Evolutionary conservation across 441 rosid genomes (phyloP).

Genomic region (Viola pubescens): DNA sequence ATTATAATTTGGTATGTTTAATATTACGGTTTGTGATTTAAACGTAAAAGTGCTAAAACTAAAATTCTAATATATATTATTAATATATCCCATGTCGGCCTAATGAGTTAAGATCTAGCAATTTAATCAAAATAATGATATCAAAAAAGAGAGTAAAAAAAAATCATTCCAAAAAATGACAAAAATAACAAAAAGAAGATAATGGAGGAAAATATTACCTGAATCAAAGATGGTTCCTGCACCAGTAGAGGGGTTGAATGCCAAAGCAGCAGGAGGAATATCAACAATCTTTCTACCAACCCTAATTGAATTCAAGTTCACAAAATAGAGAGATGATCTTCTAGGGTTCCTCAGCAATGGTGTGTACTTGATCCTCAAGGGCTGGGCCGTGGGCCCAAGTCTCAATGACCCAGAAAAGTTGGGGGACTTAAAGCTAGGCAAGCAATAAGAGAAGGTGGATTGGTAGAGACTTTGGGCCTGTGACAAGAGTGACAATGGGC

Average conservation of each 20-base stretch:
- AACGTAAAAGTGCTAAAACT: too few species aligned
- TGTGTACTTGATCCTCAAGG: conserved; percentile 61
- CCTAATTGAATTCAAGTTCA: conserved; percentile 56
- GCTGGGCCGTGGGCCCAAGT: conserved; percentile 74
- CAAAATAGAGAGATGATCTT: conserved; percentile 81
- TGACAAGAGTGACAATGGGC: conserved; percentile 69
- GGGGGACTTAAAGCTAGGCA: conserved; percentile 65
- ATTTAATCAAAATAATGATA: not conserved
- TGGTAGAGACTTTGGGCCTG: conserved; percentile 60
- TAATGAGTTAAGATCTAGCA: too few species aligned
- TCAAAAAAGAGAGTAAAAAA: not conserved
- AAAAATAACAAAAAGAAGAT: not conserved
- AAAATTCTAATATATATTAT: too few species aligned
- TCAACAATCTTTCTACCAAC: conserved; percentile 69
- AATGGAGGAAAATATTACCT: conserved; percentile 31
- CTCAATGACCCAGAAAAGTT: conserved; percentile 81
- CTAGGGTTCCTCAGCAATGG: conserved; percentile 77
- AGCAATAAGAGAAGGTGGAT: conserved; percentile 84
- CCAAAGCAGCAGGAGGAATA: conserved; percentile 57
- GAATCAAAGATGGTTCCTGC: conserved; percentile 90
- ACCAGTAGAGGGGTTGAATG: conserved; percentile 68
- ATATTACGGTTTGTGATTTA: too few species aligned
- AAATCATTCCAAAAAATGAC: too few species aligned
- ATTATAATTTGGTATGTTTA: too few species aligned
- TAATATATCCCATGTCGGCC: too few species aligned